Percentiles rank a stretch among this genome's conserved stretches.
Conservation (phyloP, 257 asterid genomes). For the Petrea volubilis region DNA sequence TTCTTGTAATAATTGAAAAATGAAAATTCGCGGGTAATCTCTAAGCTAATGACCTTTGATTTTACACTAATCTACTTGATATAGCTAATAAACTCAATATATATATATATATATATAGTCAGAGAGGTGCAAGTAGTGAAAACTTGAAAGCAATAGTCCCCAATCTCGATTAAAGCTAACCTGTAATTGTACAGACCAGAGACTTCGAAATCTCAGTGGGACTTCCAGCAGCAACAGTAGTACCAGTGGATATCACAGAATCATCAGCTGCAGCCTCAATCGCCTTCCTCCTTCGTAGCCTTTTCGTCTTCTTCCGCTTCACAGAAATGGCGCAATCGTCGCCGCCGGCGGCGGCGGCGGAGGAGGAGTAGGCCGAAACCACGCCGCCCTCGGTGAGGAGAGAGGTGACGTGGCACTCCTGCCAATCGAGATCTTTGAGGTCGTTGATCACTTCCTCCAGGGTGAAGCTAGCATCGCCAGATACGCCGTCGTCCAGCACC, state of each 20-base stretch:
- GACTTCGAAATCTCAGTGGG: constrained; percentile 10
- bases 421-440: constrained; percentile 62
- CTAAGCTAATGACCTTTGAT: too few species aligned
- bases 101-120: too few species aligned
- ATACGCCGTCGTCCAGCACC: constrained; percentile 37
- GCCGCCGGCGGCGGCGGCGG: constrained; percentile 18
- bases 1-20: too few species aligned
- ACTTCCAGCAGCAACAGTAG: constrained; percentile 27
- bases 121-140: constrained; percentile 5
- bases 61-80: too few species aligned
- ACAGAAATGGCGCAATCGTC: not conserved
- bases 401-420: constrained; percentile 72
- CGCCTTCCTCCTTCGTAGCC: not conserved
- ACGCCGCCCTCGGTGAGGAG: constrained; percentile 40
- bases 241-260: constrained; percentile 18
- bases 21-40: too few species aligned
- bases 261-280: not conserved
- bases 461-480: constrained; percentile 41
- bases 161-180: not conserved
- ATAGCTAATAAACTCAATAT: too few species aligned
- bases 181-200: not conserved
- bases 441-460: constrained; percentile 49
- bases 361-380: constrained; percentile 13
- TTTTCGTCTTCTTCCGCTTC: constrained; percentile 16
- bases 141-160: constrained; percentile 9